Conservation (phyloP, 257 asterid genomes). For the Lycium barbarum region DNA sequence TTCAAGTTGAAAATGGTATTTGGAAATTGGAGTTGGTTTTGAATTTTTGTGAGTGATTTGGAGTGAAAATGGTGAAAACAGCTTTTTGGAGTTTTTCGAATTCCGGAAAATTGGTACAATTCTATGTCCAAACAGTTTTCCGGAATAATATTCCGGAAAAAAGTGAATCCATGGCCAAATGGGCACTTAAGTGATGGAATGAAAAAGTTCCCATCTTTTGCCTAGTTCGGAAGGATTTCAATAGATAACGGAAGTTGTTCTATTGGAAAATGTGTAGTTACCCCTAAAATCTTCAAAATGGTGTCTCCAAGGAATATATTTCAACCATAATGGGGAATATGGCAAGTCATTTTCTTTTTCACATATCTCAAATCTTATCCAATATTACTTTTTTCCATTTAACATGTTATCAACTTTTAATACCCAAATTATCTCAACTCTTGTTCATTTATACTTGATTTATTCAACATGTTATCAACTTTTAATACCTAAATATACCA, state of each 20-base stretch:
- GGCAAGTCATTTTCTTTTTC: background rate
- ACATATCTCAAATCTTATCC: background rate
- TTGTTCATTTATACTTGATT: background rate
- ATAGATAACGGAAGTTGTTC: background rate
- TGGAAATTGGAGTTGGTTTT: no score
- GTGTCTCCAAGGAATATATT: background rate
- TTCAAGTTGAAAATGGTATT: no score
- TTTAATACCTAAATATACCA: background rate
- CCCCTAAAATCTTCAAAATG: background rate
- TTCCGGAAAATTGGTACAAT: no score
- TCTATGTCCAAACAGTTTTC: no score
- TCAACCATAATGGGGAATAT: background rate
- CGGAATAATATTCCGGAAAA: no score
- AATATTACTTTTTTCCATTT: background rate
- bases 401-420: no score
- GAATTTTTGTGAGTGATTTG: no score
- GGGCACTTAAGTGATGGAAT: background rate
- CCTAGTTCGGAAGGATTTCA: background rate
- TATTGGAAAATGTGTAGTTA: no score
- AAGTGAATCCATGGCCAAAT: no score
- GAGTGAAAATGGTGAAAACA: no score
- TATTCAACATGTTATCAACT: background rate
- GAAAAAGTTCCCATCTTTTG: conserved; percentile 11
- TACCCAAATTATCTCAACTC: no score
- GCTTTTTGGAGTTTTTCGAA: no score